Conservation (phyloP, 1,284 basidiomycete species). For the Pseudozyma pruni region DNA sequence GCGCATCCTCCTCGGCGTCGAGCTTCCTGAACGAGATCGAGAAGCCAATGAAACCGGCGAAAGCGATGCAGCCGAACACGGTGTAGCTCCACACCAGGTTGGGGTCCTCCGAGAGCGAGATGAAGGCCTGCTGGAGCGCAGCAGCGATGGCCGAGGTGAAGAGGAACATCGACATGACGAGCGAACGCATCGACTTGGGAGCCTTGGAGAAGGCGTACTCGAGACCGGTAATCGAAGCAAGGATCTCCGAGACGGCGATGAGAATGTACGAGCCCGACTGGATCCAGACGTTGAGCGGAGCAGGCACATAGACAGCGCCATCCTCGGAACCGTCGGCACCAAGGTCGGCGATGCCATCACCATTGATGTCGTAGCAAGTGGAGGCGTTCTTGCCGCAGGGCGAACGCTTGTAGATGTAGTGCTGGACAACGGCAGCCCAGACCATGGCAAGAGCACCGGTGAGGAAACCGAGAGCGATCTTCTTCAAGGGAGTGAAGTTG, state of each 20-base stretch:
- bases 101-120: constrained; percentile 72
- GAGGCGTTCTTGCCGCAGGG: constrained; percentile 71
- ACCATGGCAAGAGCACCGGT: constrained; percentile 72
- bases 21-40: constrained; percentile 75
- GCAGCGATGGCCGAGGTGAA: constrained; percentile 76
- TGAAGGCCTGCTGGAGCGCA: constrained; percentile 73
- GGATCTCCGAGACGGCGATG: constrained; percentile 74
- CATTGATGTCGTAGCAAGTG: constrained; percentile 58
- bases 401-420: constrained; percentile 71
- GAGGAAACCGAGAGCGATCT: constrained; percentile 79
- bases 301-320: constrained; percentile 25
- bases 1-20: constrained; percentile 73
- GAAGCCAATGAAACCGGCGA: constrained; percentile 72
- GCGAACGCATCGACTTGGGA: constrained; percentile 69
- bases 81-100: constrained; percentile 72
- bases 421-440: constrained; percentile 74
- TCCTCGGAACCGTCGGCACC: constrained; percentile 27
- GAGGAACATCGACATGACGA: constrained; percentile 71
- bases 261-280: constrained; percentile 70
- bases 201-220: constrained; percentile 87
- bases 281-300: constrained; percentile 68
- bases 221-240: constrained; percentile 80
- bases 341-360: constrained; percentile 36
- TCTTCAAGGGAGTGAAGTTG: constrained; percentile 73
- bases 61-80: constrained; percentile 71